phyloP scores from a whole-genome alignment of 805 yeast genomes.

The Millerozyma acaciae region DNA sequence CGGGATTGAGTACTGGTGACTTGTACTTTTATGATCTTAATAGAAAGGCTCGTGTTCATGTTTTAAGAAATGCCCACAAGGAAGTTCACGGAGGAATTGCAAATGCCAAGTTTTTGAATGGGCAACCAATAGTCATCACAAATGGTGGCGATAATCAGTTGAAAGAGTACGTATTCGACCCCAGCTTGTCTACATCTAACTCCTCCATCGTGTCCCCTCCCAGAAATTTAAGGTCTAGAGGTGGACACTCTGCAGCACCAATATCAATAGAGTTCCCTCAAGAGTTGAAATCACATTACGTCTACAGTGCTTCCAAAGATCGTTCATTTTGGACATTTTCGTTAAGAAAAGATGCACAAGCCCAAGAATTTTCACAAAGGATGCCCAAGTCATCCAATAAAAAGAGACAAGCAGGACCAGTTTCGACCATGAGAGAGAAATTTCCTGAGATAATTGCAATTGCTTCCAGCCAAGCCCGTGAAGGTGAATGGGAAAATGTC shows the following conservation, averaged over 20 bases:
- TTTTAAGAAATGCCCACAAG: conserved; percentile 66
- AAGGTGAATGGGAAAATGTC: conserved; percentile 91
- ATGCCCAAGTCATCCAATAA: conserved; percentile 33
- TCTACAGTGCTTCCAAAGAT: conserved; percentile 85
- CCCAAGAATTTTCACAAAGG: conserved; percentile 87
- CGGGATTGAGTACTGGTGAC: conserved; percentile 78
- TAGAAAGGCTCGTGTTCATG: conserved; percentile 68
- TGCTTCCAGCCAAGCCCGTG: conserved; percentile 69
- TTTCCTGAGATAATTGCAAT: conserved; percentile 72
- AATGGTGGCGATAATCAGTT: conserved; percentile 88
- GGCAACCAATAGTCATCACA: conserved; percentile 87
- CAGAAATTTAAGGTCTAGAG: conserved; percentile 85
- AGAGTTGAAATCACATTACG: conserved; percentile 69
- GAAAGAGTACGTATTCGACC: conserved; percentile 92
- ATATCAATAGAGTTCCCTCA: conserved; percentile 71
- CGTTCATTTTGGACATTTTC: conserved; percentile 88
- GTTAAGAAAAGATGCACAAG: conserved; percentile 91
- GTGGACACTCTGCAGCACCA: conserved; percentile 97
- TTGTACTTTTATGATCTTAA: conserved; percentile 80
- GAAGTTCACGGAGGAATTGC: conserved; percentile 76
- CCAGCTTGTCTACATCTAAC: conserved; percentile 66
- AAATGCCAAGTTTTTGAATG: conserved; percentile 70
- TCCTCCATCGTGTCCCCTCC: conserved; percentile 78
- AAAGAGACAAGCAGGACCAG: conserved; percentile 52
- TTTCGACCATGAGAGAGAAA: conserved; percentile 55